phyloP scores from a whole-genome alignment of 768 basidiomycete genomes.

The Amanita rubescens region DNA sequence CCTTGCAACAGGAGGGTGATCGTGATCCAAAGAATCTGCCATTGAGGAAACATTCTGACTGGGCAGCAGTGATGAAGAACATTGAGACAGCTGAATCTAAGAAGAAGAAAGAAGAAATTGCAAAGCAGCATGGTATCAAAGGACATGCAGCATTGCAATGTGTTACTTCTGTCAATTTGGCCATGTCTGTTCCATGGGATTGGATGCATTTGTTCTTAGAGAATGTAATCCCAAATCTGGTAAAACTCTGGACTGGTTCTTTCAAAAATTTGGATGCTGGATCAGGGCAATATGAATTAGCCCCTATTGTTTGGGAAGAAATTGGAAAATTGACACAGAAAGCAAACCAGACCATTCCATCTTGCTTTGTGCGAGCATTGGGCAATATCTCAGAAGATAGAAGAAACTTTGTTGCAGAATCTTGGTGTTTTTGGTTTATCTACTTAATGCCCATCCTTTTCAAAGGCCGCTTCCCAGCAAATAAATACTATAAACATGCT shows the following conservation, averaged over 20 bases:
- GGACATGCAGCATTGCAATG: neutral
- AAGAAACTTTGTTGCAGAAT: constrained; percentile 21
- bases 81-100: neutral
- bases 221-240: constrained; percentile 28
- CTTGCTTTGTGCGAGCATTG: constrained; percentile 19
- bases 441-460: constrained; percentile 20
- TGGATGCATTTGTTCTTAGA: constrained; percentile 38
- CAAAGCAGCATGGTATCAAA: neutral
- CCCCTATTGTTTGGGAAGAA: constrained; percentile 19
- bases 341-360: constrained; percentile 22
- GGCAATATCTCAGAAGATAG: constrained; percentile 20
- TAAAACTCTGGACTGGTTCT: constrained; percentile 29
- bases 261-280: constrained; percentile 22
- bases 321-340: constrained; percentile 22
- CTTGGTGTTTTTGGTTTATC: constrained; percentile 21
- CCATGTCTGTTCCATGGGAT: constrained; percentile 28
- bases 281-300: constrained; percentile 18
- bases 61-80: neutral
- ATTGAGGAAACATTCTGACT: neutral
- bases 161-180: constrained; percentile 1
- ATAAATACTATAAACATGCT: neutral
- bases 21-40: neutral
- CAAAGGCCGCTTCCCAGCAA: neutral
- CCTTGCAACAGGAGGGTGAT: neutral
- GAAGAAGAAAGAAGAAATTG: neutral